Percentiles rank a stretch among this genome's conserved stretches.
Evolutionary conservation across 169 alveolate genomes (phyloP).

Genomic region (Plasmodium knowlesi): DNA sequence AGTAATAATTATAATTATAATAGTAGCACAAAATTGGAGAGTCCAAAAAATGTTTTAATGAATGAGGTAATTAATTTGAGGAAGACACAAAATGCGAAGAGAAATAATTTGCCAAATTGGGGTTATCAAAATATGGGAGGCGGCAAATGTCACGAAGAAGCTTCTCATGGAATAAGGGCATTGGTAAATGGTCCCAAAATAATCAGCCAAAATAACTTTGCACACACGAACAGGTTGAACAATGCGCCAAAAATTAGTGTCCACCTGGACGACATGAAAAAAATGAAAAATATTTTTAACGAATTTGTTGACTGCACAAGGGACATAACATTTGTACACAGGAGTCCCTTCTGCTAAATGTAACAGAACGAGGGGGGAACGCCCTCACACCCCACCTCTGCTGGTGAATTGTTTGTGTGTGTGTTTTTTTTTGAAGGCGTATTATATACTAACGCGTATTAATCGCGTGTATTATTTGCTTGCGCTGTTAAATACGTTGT

Average conservation of each 20-base stretch:
- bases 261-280: constrained; percentile 1
- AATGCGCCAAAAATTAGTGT: background rate
- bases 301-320: constrained; percentile 3
- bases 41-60: background rate
- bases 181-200: background rate
- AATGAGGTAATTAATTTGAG: background rate
- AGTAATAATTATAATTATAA: background rate
- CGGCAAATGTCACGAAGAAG: background rate
- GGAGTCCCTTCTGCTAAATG: constrained; percentile 20
- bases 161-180: background rate
- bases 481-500: background rate
- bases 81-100: background rate
- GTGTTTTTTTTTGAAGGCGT: background rate
- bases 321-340: constrained; percentile 33
- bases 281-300: constrained; percentile 37
- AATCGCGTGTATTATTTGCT: background rate
- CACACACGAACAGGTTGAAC: background rate
- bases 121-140: background rate
- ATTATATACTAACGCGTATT: background rate
- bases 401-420: background rate
- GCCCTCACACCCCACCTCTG: background rate
- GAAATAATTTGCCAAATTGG: background rate
- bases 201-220: background rate
- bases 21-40: constrained; percentile 4
- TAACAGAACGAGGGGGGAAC: background rate